A percentile compares a stretch with the other conserved stretches of the same genome.
Conservation (phyloP, 2,329 filamentous ascomycete genomes). For the Neopestalotiopsis rosae region DNA sequence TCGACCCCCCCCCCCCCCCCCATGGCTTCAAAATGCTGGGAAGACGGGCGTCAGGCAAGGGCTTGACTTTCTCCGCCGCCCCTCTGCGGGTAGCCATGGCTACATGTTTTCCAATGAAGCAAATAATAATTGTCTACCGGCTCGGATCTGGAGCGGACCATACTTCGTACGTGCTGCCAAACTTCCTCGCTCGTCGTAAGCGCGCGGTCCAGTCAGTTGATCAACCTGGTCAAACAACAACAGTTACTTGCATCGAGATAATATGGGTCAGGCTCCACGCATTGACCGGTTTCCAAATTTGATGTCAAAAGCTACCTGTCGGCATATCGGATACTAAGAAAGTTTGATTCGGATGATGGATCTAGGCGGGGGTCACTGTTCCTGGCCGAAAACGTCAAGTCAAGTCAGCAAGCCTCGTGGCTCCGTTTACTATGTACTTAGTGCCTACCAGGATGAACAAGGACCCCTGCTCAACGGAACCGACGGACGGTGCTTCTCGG, state of each 20-base stretch:
- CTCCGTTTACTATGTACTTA: neutral
- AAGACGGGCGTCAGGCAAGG: neutral
- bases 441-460: neutral
- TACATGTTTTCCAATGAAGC: neutral
- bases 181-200: neutral
- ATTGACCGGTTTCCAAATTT: constrained; percentile 7
- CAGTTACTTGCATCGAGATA: neutral
- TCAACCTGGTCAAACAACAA: neutral
- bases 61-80: neutral
- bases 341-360: neutral
- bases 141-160: neutral
- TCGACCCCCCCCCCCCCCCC: neutral
- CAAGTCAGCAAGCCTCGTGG: neutral
- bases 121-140: neutral
- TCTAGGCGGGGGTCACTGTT: constrained; percentile 2
- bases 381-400: constrained; percentile 9
- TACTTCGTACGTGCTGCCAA: neutral
- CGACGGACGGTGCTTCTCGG: neutral
- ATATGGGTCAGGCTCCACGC: neutral
- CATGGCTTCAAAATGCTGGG: neutral
- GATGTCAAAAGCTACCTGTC: neutral
- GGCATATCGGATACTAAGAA: neutral
- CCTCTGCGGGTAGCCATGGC: neutral
- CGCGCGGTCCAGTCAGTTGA: neutral
- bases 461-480: neutral